These are phyloP conservation scores for Erythrophleum fordii DNA, from an alignment of 306 rosid species.

Conservation along the genomic window DNA sequence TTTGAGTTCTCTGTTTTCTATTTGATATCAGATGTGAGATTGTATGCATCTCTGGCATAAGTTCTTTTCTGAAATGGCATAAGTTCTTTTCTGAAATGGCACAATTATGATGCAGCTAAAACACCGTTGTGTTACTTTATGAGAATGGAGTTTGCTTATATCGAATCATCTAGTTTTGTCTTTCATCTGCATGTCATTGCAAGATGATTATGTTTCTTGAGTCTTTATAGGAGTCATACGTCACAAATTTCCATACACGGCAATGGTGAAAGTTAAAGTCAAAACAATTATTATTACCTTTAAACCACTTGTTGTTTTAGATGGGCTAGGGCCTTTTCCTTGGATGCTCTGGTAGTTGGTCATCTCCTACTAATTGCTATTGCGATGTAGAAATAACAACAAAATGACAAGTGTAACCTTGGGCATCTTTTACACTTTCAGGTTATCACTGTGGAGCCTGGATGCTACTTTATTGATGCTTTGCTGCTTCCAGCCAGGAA, in stretches of 20 bases:
- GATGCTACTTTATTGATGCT: conserved; percentile 94
- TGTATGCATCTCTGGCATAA: background rate
- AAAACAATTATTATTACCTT: conserved; percentile 13
- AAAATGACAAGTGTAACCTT: conserved; percentile 24
- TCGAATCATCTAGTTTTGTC: conserved; percentile 30
- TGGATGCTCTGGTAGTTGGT: background rate
- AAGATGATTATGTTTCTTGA: background rate
- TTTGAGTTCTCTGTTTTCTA: background rate
- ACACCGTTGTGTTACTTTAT: conserved; percentile 7
- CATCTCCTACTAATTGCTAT: background rate
- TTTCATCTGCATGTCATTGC: conserved; percentile 18
- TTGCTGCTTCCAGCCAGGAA: conserved; percentile 73
- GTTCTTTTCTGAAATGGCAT: background rate
- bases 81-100: background rate
- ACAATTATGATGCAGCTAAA: conserved; percentile 21
- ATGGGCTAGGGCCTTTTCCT: conserved; percentile 16
- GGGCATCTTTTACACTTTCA: conserved; percentile 40
- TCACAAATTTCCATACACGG: background rate
- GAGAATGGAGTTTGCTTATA: conserved; percentile 19
- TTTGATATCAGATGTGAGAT: background rate
- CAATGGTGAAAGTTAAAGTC: conserved; percentile 16
- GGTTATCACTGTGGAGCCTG: conserved; percentile 97
- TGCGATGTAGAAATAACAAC: conserved; percentile 30
- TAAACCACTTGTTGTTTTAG: conserved; percentile 28
- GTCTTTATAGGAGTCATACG: conserved; percentile 15